Evolutionary conservation across 768 basidiomycete genomes (phyloP).

Genomic region (Lactifluus piperatus): DNA sequence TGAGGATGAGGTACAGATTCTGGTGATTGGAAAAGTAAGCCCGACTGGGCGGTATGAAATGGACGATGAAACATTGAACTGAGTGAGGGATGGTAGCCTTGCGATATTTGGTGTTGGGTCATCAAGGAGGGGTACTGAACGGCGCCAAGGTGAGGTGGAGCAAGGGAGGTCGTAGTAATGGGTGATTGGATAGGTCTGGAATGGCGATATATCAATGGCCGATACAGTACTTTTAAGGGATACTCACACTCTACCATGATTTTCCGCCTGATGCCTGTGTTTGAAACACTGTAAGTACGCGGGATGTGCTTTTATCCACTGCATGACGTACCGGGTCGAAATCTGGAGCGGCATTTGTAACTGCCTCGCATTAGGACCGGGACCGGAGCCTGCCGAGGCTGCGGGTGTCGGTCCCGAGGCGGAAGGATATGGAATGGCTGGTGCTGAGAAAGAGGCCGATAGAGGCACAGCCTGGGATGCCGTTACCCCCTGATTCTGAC

Average conservation of each 20-base stretch:
- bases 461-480: conserved; percentile 23
- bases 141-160: conserved; percentile 40
- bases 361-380: conserved; percentile 8
- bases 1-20: conserved; percentile 19
- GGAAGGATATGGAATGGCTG: conserved; percentile 1
- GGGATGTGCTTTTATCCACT: not conserved
- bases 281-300: conserved; percentile 39
- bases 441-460: too few species aligned
- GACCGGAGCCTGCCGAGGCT: not conserved
- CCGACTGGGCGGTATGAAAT: conserved; percentile 15
- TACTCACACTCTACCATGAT: conserved; percentile 20
- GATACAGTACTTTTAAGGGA: not conserved
- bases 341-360: conserved; percentile 53
- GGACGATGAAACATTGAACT: conserved; percentile 55
- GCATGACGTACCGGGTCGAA: conserved; percentile 31
- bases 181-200: conserved; percentile 31
- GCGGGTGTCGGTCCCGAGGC: not conserved
- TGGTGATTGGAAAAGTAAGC: conserved; percentile 17
- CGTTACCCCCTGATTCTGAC: conserved; percentile 30
- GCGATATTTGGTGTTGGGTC: conserved; percentile 68
- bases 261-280: conserved; percentile 32
- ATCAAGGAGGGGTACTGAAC: conserved; percentile 65
- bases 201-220: not conserved
- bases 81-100: conserved; percentile 73
- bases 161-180: conserved; percentile 63